Evolutionary conservation across 345 rosid species (phyloP), one percentile per base, ranked within the genome.

Genomic region (Rhodamnia rubescens): DNA sequence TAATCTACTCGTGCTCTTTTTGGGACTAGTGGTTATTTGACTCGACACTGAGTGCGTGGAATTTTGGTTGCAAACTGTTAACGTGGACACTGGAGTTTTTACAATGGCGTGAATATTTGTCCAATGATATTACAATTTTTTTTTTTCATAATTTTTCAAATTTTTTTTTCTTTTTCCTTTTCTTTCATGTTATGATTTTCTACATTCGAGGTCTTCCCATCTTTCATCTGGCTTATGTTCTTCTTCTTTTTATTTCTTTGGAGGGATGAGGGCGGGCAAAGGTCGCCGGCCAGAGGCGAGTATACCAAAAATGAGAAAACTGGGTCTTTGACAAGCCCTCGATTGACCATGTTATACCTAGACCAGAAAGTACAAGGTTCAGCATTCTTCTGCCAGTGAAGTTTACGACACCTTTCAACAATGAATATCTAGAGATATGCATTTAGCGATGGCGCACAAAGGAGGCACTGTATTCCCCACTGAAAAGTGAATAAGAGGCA

Each of bases 321-420:
- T 1, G 93, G 92, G 36, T 92, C 92, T 44, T 90, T 90, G 55
- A 92, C 88, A 74, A 94, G 95, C 82, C 92, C 92, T 90, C 92
- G 98, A 18, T 89, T 86, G 57, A 93, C 88, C 96, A 95, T 95
- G 86, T 95, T 93, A 87, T 94, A 92, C 96, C 98, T 95, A 61
- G 74, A 61, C 29, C 74, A 61, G 42, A 61, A 61, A 29, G 42
- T 61, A 61, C 21, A 14, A 29, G 74, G 21, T 29, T 27, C 53
- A 83, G 27, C 44, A 56, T 42, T 32, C 82, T 7, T 49, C 52
- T 69, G 78, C 56, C 87, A 57, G 74, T 61, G 74, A 15, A 29
- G 74, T 61, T 61, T 14, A 61, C 42, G 3, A 61, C 74, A 61
- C 2, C 42, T 42, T 15, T 53, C 61, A 82, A 49, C 26, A 26